phyloP scores from a whole-genome alignment of 1,284 basidiomycete genomes.

The Golubevia sp. region DNA sequence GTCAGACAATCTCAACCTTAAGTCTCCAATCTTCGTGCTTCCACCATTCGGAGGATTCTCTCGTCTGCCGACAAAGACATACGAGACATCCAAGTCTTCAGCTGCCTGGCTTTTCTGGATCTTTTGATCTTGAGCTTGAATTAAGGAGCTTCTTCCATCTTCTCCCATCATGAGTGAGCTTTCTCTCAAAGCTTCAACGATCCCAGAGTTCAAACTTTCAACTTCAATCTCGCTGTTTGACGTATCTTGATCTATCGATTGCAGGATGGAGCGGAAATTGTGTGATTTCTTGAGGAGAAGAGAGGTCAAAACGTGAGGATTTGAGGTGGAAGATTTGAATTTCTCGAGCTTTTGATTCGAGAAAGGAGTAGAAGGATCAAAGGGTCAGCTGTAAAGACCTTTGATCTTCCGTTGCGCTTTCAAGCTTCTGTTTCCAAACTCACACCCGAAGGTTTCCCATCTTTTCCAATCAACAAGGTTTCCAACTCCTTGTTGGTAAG shows the following conservation, averaged over 20 bases:
- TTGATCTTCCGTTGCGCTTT: too few relatives aligned
- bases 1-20: slow-evolving; percentile 71
- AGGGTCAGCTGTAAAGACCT: too few relatives aligned
- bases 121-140: slow-evolving; percentile 21
- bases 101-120: slow-evolving; percentile 65
- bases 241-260: slow-evolving; percentile 12
- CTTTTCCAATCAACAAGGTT: slow-evolving; percentile 17
- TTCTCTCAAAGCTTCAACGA: slow-evolving; percentile 9
- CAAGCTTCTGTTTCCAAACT: not conserved
- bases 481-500: slow-evolving; percentile 38
- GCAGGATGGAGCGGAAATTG: slow-evolving; percentile 16
- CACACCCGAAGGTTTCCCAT: slow-evolving; percentile 21
- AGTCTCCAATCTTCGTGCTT: slow-evolving; percentile 77
- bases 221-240: slow-evolving; percentile 33
- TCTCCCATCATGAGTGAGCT: not conserved
- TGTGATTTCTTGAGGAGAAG: slow-evolving; percentile 39
- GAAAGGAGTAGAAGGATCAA: too few relatives aligned
- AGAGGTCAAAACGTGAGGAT: slow-evolving; percentile 26
- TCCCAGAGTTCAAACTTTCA: not conserved
- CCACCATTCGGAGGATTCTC: slow-evolving; percentile 70
- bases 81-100: slow-evolving; percentile 63
- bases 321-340: slow-evolving; percentile 9
- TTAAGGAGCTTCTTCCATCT: too few relatives aligned
- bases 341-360: not conserved
- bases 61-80: slow-evolving; percentile 26